Base-by-base conservation (phyloP, 2,329 filamentous ascomycete genomes). In the Magnaporthales sp. region DNA sequence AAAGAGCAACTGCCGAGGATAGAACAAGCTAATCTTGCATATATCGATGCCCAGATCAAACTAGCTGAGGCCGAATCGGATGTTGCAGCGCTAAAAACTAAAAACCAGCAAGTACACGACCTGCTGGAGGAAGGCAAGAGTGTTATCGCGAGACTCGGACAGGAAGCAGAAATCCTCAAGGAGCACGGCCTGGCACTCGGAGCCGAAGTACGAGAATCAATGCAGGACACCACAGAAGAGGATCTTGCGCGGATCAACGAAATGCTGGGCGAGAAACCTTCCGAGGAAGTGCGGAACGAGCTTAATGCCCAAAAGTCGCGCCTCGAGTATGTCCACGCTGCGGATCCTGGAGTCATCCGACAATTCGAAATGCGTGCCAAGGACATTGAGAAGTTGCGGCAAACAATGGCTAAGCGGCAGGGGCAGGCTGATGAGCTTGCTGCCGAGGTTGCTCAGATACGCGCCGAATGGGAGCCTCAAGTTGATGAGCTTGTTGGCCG, bases 41-140 rank as follows among this genome's bases (percentile, higher is more conserved):
- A 54, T 2, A 64, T 64, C 24, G 63, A 64, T 15, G 63, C 38
- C 19, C 32, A 64, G n/a, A 70, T 91, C 2, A 75, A 83, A 68
- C 88, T 87, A 73, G 85, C 84, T 10, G 95, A 99, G 79, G 93
- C 92, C 1, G 76, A 82, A n/a, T 97, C 93, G 0, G 95, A 99
- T 72, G 77, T 90, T 2, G 82, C 86, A 61, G 85, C 85, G 6
- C 80, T 97, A n/a, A 85, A 86, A 71, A 79, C 80, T 19, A 88
- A 88, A 67, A 92, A 92, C 71, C 71, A 76, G 9, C 81, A 86
- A 63, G 86, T 92, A 67, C 81, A 83, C 66, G 73, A 80, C 58
- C 76, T 78, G 29, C 74, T 84, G 8, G 66, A 70, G 8, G 68
- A 75, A 27, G 75, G 80, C 5, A 75, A 77, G 80, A 58, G 51